Percentiles rank a stretch among this genome's conserved stretches.
Evolutionary conservation across 352 stramenopile species (phyloP).

Genomic region (Phytophthora pini): DNA sequence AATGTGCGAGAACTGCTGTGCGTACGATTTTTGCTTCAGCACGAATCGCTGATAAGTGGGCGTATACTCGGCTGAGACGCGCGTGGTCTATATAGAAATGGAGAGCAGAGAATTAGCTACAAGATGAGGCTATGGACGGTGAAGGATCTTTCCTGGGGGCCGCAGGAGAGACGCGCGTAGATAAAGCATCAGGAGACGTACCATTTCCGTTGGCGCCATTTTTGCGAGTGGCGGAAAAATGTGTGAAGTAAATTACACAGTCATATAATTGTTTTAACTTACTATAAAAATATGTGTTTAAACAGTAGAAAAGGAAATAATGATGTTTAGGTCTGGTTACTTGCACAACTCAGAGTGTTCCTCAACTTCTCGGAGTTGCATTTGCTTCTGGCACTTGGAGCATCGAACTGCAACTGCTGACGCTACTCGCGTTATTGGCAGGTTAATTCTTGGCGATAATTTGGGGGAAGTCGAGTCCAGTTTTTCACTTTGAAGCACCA

Average conservation of each 20-base stretch:
- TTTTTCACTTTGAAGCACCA: constrained; percentile 21
- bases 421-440: background rate
- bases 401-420: constrained; percentile 33
- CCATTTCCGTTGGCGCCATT: constrained; percentile 38
- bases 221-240: constrained; percentile 3
- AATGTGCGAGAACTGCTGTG: constrained; percentile 92
- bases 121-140: background rate
- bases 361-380: constrained; percentile 45
- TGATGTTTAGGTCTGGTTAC: constrained; percentile 4
- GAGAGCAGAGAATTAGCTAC: constrained; percentile 20
- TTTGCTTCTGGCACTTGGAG: constrained; percentile 42
- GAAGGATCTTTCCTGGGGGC: background rate
- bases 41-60: constrained; percentile 70
- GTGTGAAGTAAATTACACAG: background rate
- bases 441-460: background rate
- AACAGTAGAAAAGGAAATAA: background rate
- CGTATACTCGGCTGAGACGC: constrained; percentile 53
- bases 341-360: constrained; percentile 47
- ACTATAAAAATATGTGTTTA: background rate
- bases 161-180: constrained; percentile 1
- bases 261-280: background rate
- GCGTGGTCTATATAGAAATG: constrained; percentile 38
- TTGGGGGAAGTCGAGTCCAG: background rate
- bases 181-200: constrained; percentile 10
- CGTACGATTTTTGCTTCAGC: constrained; percentile 86